Conservation (phyloP, 1,284 basidiomycete species). For the Vanrija sp. region DNA sequence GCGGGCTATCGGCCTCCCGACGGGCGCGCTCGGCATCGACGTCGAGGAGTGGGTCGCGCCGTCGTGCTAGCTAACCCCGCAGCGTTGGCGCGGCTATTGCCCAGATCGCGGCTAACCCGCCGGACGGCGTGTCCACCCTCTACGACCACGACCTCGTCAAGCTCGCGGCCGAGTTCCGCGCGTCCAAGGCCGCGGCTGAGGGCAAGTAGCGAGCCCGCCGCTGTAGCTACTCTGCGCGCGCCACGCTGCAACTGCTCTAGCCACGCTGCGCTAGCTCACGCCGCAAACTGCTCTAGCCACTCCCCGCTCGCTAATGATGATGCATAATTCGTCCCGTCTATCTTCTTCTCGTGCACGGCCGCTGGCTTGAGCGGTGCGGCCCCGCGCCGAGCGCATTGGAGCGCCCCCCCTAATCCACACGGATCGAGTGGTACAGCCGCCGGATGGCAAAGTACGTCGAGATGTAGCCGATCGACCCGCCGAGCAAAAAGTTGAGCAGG, state of each 20-base stretch:
- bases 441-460: conserved; percentile 82
- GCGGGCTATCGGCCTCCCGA: conserved; percentile 20
- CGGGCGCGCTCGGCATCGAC: conserved; percentile 19
- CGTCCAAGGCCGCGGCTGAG: conserved; percentile 1
- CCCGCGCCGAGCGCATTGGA: no score
- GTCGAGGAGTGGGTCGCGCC: conserved; percentile 24
- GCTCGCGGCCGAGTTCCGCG: conserved; percentile 25
- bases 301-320: conserved; percentile 1
- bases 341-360: background rate
- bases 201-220: no score
- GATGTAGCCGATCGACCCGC: conserved; percentile 80
- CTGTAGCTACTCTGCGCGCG: no score
- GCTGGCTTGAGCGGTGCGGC: no score
- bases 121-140: conserved; percentile 20
- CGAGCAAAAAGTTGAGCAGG: conserved; percentile 80
- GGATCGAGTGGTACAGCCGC: conserved; percentile 66
- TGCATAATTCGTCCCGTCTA: conserved; percentile 5
- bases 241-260: no score
- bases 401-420: conserved; percentile 47
- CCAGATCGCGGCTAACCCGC: conserved; percentile 33
- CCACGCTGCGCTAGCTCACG: no score
- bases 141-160: conserved; percentile 27
- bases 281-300: background rate
- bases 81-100: conserved; percentile 42
- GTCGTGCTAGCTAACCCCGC: background rate